Percentiles rank a stretch among this genome's conserved stretches.
Conservation (phyloP, 345 rosid species). For the Eutrema japonicum region DNA sequence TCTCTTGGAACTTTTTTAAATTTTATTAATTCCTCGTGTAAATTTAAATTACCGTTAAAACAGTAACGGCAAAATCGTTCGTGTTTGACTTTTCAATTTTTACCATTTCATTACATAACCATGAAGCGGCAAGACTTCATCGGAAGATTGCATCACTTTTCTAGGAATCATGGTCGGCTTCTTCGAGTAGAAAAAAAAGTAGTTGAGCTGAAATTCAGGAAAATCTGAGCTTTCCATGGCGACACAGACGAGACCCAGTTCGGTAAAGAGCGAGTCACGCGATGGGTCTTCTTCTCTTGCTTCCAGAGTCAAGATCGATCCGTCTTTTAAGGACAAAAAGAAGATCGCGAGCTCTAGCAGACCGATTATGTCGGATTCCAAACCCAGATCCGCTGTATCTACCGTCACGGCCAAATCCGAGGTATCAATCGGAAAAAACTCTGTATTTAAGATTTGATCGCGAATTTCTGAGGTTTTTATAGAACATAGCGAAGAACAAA, state of each 20-base stretch:
- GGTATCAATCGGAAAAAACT: conserved; percentile 48
- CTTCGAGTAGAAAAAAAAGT: conserved; percentile 8
- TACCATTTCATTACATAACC: conserved; percentile 38
- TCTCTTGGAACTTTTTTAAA: not conserved
- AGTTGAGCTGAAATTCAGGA: conserved; percentile 28
- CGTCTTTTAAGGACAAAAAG: conserved; percentile 54
- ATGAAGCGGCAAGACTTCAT: conserved; percentile 29
- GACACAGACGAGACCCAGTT: conserved; percentile 53
- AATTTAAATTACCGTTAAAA: conserved; percentile 32
- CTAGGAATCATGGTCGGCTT: conserved; percentile 6
- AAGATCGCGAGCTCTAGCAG: conserved; percentile 58
- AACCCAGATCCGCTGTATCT: conserved; percentile 52
- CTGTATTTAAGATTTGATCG: conserved; percentile 8
- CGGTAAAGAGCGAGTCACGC: conserved; percentile 55
- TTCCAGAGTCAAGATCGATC: conserved; percentile 47
- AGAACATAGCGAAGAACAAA: not conserved
- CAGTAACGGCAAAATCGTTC: conserved; percentile 8
- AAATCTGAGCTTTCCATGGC: conserved; percentile 46
- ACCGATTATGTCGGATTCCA: conserved; percentile 48
- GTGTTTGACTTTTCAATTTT: conserved; percentile 8
- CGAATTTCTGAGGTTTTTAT: not conserved
- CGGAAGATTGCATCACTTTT: conserved; percentile 9
- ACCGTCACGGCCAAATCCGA: conserved; percentile 51
- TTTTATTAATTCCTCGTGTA: not conserved
- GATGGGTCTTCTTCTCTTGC: conserved; percentile 54